phyloP scores from a whole-genome alignment of 768 basidiomycete species.

The Chlorophyllum brunneum region DNA sequence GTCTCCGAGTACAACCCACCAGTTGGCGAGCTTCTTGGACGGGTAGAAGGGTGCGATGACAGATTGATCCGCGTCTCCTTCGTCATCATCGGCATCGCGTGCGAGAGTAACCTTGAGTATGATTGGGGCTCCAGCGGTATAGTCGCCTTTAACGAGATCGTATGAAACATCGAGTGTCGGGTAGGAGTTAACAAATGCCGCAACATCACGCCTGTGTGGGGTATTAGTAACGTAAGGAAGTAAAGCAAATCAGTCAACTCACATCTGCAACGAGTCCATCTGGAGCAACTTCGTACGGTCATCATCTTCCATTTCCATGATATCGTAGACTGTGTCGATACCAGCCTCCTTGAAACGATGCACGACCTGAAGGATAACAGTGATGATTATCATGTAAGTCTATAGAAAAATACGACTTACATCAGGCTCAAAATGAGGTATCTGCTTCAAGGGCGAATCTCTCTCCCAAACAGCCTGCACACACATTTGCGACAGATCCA shows the following conservation, averaged over 20 bases:
- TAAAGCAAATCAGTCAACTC: conserved; percentile 28
- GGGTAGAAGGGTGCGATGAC: conserved; percentile 97
- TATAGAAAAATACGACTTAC: conserved; percentile 34
- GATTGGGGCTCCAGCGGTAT: conserved; percentile 84
- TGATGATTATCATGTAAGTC: not conserved
- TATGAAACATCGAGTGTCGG: conserved; percentile 92
- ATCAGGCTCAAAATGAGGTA: conserved; percentile 93
- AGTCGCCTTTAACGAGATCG: conserved; percentile 82
- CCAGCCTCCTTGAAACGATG: conserved; percentile 79
- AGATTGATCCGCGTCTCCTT: conserved; percentile 66
- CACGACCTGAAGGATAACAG: conserved; percentile 51
- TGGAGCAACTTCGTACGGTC: conserved; percentile 76
- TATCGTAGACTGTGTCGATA: conserved; percentile 90
- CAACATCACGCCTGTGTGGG: conserved; percentile 78
- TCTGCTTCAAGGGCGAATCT: conserved; percentile 92
- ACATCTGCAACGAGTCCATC: conserved; percentile 88
- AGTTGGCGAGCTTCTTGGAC: conserved; percentile 84
- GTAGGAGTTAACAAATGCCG: conserved; percentile 93
- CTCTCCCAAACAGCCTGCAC: conserved; percentile 98
- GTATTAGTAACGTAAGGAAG: conserved; percentile 15
- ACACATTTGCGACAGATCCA: conserved; percentile 99
- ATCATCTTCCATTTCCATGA: conserved; percentile 98
- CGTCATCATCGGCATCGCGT: conserved; percentile 79
- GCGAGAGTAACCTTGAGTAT: conserved; percentile 73
- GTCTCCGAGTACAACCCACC: conserved; percentile 98